Evolutionary conservation across 2,329 filamentous ascomycete genomes (phyloP), one percentile per base, ranked within the genome.

Genomic region (Aspergillus jensenii): DNA sequence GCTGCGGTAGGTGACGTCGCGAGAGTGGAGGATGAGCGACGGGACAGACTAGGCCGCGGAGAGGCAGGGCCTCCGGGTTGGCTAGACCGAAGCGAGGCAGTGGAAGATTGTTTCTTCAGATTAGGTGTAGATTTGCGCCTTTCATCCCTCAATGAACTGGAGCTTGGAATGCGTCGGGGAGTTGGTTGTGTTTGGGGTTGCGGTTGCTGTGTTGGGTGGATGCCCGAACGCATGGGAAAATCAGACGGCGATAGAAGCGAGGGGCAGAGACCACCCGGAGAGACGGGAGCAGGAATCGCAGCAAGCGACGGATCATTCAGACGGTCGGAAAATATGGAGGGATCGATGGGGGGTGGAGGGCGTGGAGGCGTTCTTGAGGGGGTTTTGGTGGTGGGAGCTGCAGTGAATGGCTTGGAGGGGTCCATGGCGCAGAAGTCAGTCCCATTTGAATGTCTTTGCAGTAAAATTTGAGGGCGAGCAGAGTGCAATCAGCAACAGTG

Each of bases 61-160:
- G 74, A 73, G 5, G 59, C 58, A 25, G 68, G 51, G 17, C 65
- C 62, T 9, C 67, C 67, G 25, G 68, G 67, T 35, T 69, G 68
- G 6, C 64, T 63, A 1, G 74, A 76, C 52, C 74, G 71, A 44
- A 78, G 61, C 5, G 76, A 78, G 11, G 67, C 70, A 8, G 67
- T 66, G 1, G 76, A 78, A 21, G 67, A 63, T 23, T 73, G 73
- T 47, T 78, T 77, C 44, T 77, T 70, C 27, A 78, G 53, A n/a
- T 66, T 67, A 8, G 71, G 65, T 11, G 63, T 68, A 7, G 75
- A 76, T 41, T 67, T 67, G 53, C 71, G 67, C 54, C 68, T 69
- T 47, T 76, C 73, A 54, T 77, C 73, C 56, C 69, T 70, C 52
- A 75, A 52, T 19, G 75, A 76, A 44, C 56, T 67, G 46, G 70